These are phyloP conservation scores for Paramecium tetraurelia DNA, from an alignment of 73 alveolate species.

Conservation along the genomic window DNA sequence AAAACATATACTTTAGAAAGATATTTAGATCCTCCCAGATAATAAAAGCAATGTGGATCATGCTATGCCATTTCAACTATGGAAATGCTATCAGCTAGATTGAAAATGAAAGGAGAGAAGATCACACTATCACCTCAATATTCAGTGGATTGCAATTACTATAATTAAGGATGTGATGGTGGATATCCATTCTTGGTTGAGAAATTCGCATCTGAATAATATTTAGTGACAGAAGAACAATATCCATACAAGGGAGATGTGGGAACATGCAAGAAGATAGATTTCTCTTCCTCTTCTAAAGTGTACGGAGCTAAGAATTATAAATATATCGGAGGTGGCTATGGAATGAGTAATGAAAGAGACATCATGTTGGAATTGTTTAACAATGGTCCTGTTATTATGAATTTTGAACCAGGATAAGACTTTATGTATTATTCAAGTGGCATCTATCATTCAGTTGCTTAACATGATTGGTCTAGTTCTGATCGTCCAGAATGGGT, in stretches of 20 bases:
- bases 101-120: conserved; percentile 48
- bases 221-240: conserved; percentile 51
- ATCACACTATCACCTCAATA: conserved; percentile 51
- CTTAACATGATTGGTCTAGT: conserved; percentile 24
- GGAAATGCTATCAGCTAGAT: conserved; percentile 61
- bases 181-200: conserved; percentile 61
- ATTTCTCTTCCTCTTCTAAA: background rate
- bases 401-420: conserved; percentile 57
- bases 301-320: background rate
- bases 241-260: conserved; percentile 55
- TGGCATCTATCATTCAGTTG: conserved; percentile 65
- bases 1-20: background rate
- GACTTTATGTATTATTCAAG: conserved; percentile 61
- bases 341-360: conserved; percentile 60
- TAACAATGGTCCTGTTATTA: conserved; percentile 53
- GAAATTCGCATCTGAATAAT: conserved; percentile 45
- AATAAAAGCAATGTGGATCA: conserved; percentile 54
- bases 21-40: conserved; percentile 29
- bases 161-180: conserved; percentile 63
- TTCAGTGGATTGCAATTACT: conserved; percentile 57
- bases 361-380: conserved; percentile 54
- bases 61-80: conserved; percentile 63
- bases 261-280: conserved; percentile 51
- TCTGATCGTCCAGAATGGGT: conserved; percentile 53
- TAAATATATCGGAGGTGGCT: conserved; percentile 61